Evolutionary conservation across 208 protist genomes (phyloP).

Genomic region (Crithidia sp.): DNA sequence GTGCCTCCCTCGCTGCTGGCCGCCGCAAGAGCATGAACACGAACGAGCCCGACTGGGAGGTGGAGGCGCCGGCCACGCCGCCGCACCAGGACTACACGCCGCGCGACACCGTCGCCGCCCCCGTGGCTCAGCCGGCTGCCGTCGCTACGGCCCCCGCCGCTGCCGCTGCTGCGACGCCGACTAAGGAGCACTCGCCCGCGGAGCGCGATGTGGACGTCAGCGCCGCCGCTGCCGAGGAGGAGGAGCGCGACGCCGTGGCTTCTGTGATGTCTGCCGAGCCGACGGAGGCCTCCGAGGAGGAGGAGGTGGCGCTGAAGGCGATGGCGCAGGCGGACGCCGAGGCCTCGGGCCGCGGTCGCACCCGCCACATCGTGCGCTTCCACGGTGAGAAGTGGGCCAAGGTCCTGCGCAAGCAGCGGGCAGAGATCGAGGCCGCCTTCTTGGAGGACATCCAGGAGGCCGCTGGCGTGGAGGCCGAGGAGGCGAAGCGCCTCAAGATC

Average conservation of each 20-base stretch:
- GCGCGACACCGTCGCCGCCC: constrained; percentile 5
- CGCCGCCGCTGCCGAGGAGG: constrained; percentile 5
- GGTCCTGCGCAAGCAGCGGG: constrained; percentile 28
- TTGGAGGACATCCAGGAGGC: constrained; percentile 42
- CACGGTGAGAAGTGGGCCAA: constrained; percentile 52
- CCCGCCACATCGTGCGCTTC: constrained; percentile 63
- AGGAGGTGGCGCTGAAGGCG: constrained; percentile 18
- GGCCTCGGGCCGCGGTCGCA: constrained; percentile 25
- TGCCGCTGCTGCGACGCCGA: neutral
- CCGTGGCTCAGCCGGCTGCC: neutral
- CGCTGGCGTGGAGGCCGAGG: constrained; percentile 31
- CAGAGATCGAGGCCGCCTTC: constrained; percentile 36
- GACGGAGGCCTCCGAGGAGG: constrained; percentile 20
- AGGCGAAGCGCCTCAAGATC: constrained; percentile 41
- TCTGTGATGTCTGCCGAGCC: constrained; percentile 13
- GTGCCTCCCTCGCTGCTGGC: constrained; percentile 49
- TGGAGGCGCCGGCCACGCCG: constrained; percentile 45
- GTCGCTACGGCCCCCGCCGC: neutral
- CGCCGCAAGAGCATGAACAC: constrained; percentile 36
- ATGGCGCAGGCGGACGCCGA: constrained; percentile 7
- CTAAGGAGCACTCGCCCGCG: constrained; percentile 7
- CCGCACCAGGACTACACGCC: constrained; percentile 33
- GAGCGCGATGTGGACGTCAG: constrained; percentile 8
- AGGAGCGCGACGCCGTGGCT: constrained; percentile 10
- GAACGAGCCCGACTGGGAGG: constrained; percentile 49